Evolutionary conservation across 129 eudicot species (phyloP), one percentile per base, ranked within the genome.

Genomic region (Gnaphalium uliginosum): DNA sequence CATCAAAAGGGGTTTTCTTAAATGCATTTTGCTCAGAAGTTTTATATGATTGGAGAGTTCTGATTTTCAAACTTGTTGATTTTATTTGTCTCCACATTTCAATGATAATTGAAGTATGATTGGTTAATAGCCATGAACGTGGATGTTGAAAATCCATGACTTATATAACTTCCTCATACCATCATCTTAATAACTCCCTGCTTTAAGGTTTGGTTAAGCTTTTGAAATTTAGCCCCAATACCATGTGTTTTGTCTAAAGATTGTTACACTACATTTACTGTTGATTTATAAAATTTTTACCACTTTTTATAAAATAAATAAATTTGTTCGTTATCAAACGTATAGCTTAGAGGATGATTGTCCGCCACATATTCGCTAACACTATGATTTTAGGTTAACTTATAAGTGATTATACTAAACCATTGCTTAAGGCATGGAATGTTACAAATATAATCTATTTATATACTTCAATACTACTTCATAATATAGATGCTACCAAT

Each of bases 171-270:
- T 68, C 56, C 48, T 41, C 56, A 19, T 35, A 67, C 69, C 21
- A 53, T 51, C 41, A 41, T 61, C 69, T 23, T 73, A 9, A 8
- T 73, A 9, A 8, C 15, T 46, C 64, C 74, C 41, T 37, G 62
- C 65, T 60, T 25, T 25, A 58, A 35, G 69, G 79, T 72, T 81
- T 37, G 61, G 79, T 71, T 78, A 69, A 70, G 73, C 66, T 71
- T 63, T 82, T 85, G 79, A 81, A 74, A 74, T 60, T 70, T 30
- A 57, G 81, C 76, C 67, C 37, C 72, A 30, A 46, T 66, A 56
- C 51, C 86, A 82, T 75, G 79, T 75, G 84, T 66, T 33, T 8
- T 85, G 89, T 78, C 77, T 62, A 26, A 27, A 35, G 5, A 62
- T 35, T 21, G 1, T 69, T 69, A n/a, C 21, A 24, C n/a, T 13